Conservation (phyloP, 495 filamentous ascomycete species). For the Daldinia childiae region DNA sequence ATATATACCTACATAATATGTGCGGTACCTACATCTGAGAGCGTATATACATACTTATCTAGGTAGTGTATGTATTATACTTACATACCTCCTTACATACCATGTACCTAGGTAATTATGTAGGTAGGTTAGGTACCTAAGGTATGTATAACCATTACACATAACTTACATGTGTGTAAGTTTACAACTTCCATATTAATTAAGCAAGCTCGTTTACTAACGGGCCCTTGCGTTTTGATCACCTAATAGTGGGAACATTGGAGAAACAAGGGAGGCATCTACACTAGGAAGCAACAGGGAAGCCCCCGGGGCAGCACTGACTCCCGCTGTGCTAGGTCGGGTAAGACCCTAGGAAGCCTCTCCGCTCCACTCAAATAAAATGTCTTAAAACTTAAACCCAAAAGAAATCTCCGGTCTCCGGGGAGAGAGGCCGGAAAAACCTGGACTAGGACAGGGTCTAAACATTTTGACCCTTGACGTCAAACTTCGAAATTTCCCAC, state of each 20-base stretch:
- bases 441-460: slow-evolving; percentile 1
- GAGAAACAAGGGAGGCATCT: no score
- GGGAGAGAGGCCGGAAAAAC: slow-evolving; percentile 9
- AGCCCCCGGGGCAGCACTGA: slow-evolving; percentile 17
- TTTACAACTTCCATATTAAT: neutral
- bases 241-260: neutral
- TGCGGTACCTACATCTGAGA: neutral
- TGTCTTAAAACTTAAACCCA: slow-evolving; percentile 2
- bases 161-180: neutral
- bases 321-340: slow-evolving; percentile 29
- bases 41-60: neutral
- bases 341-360: neutral
- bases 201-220: neutral
- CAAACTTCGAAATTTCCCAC: slow-evolving; percentile 31
- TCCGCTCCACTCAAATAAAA: neutral
- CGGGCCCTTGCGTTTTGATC: neutral
- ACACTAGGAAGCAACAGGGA: neutral
- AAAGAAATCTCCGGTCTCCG: slow-evolving; percentile 26
- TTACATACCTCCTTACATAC: no score
- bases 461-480: slow-evolving; percentile 25
- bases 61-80: no score
- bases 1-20: neutral
- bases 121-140: no score
- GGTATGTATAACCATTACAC: no score
- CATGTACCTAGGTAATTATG: no score